A percentile compares a stretch with the other conserved stretches of the same genome.
These are phyloP conservation scores for Tolypocladium inflatum DNA, from an alignment of 2,329 filamentous ascomycete species.

Conservation along the genomic window DNA sequence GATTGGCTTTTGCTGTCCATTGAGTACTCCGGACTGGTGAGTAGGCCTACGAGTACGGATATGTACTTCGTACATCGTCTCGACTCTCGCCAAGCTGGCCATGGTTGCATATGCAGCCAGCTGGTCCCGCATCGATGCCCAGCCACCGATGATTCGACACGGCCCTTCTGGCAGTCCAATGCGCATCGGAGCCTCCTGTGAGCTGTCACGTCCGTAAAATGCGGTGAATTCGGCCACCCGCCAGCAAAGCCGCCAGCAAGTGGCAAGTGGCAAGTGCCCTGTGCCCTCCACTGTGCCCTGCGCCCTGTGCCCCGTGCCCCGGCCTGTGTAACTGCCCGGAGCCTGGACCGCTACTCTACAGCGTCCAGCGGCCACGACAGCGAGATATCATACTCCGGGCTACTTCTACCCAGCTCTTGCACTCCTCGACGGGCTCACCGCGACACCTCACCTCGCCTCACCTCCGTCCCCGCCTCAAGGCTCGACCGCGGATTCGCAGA, in stretches of 20 bases:
- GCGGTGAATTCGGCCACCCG: conserved; percentile 4
- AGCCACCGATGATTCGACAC: conserved; percentile 6
- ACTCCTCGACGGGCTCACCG: not conserved
- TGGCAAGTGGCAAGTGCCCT: no score
- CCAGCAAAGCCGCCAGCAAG: no score
- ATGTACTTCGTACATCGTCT: no score
- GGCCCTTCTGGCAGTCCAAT: not conserved
- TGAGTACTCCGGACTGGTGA: not conserved
- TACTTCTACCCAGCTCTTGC: not conserved
- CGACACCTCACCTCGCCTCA: not conserved
- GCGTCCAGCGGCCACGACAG: not conserved
- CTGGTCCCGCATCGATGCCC: not conserved
- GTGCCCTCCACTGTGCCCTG: no score
- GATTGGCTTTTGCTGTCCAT: not conserved
- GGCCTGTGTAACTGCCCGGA: no score
- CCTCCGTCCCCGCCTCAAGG: not conserved
- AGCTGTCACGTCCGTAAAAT: conserved; percentile 1
- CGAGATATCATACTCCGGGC: not conserved
- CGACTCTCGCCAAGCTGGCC: no score
- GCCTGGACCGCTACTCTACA: no score
- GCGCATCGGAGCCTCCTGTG: not conserved
- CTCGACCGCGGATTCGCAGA: not conserved
- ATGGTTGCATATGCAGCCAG: not conserved
- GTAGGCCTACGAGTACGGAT: no score
- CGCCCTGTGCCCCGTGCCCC: not conserved